phyloP scores from a whole-genome alignment of 2,329 filamentous ascomycete genomes.

The Cadophora luteo-olivacea region DNA sequence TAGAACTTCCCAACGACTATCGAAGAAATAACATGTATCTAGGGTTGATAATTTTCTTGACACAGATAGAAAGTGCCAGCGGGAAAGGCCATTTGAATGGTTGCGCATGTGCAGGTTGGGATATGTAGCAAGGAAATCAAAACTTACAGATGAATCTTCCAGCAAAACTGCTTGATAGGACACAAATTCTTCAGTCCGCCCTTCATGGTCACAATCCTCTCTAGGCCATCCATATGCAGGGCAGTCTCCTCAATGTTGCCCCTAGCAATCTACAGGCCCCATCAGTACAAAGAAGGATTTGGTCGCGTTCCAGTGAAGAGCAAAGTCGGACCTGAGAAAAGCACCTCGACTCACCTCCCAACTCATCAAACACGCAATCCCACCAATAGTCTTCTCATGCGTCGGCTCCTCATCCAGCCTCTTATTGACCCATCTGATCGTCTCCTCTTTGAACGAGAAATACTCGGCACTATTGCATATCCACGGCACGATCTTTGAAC shows the following conservation, averaged over 20 bases:
- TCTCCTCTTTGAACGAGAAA: constrained; percentile 7
- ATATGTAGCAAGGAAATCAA: background rate
- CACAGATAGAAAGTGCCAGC: too few species aligned
- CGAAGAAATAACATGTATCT: too few species aligned
- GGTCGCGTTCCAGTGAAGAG: too few species aligned
- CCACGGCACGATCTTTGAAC: constrained; percentile 10
- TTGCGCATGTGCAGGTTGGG: too few species aligned
- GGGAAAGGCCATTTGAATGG: too few species aligned
- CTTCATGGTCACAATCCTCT: background rate
- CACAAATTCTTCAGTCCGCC: background rate
- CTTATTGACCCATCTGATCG: constrained; percentile 10
- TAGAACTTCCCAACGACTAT: too few species aligned
- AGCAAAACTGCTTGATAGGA: constrained; percentile 15
- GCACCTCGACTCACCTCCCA: background rate
- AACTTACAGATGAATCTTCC: constrained; percentile 20
- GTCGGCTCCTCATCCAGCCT: background rate
- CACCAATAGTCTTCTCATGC: constrained; percentile 10
- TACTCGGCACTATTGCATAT: constrained; percentile 14
- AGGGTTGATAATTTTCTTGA: too few species aligned
- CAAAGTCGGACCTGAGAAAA: too few species aligned
- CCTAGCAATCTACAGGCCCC: background rate
- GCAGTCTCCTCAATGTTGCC: background rate
- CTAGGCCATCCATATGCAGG: background rate
- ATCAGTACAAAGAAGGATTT: background rate
- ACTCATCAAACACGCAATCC: constrained; percentile 16